Base-by-base conservation (phyloP, 1,284 basidiomycete genomes). In the Ceratobasidium sp. region DNA sequence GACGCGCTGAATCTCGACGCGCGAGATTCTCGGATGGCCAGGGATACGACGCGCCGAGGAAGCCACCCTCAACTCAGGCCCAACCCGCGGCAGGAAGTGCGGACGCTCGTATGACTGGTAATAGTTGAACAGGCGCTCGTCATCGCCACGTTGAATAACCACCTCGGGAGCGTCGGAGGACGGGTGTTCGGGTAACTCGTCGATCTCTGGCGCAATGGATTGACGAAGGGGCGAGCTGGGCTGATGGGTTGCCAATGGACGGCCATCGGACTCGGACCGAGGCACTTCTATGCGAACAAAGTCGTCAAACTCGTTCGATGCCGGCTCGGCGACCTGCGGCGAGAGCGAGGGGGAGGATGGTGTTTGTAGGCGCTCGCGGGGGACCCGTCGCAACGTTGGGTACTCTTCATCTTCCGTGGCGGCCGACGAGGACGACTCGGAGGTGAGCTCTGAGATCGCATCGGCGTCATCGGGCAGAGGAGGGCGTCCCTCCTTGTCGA, bases 231-330 rank as follows among this genome's bases (percentile, higher is more conserved):
- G 60, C 6, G 60, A 65, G 27, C 60, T 65, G 17, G 60, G 60
- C 20, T 49, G 47, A n/a, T 25, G 47, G 17, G 25, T 32, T 20
- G 29, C 27, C 32, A 53, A 32, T 3, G 49, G 45, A 27, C 22
- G 20, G 6, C 32, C 20, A 25, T 31, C 22, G 27, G 20, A 20
- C 35, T 65, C 60, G 15, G 60, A 38, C 15, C 32, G 60, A 8
- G 60, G 60, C 15, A 49, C 60, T 29, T 65, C 60, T n/a, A 65
- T 38, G 13, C 60, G 60, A 8, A 65, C 60, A n/a, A 65, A 65
- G 42, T 65, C 60, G 34, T 65, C 60, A 43, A 65, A 65, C 7
- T 65, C 60, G 38, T 53, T 65, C 1, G 58, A 45, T 8, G 43
- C 15, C 6, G 22, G 40, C 42, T 49, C 43, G 5, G 34, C 27